phyloP scores from a whole-genome alignment of 208 protist species.

The Tritrichomonas musculus region DNA sequence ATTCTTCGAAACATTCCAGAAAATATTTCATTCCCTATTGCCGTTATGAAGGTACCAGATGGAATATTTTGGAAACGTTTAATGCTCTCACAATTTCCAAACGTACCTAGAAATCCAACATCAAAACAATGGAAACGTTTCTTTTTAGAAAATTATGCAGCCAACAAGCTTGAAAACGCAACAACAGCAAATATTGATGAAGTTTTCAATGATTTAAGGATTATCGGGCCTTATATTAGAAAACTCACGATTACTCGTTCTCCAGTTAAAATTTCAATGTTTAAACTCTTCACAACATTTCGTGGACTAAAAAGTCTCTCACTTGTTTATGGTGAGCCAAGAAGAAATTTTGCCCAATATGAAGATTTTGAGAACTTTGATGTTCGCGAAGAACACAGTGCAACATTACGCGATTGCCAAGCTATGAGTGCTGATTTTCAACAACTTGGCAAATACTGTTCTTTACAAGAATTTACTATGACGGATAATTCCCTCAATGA shows the following conservation, averaged over 20 bases:
- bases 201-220: not conserved
- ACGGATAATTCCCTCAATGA: slow-evolving; percentile 6
- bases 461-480: not conserved
- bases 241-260: not conserved
- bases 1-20: not conserved
- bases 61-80: slow-evolving; percentile 21
- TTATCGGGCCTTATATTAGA: not conserved
- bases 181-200: not conserved
- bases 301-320: not conserved
- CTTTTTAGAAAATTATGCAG: not conserved
- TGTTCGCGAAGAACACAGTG: not conserved
- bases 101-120: not conserved
- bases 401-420: not conserved
- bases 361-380: slow-evolving; percentile 25
- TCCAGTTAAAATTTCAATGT: not conserved
- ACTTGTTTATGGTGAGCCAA: not conserved
- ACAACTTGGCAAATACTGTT: not conserved
- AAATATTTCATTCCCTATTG: not conserved
- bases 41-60: slow-evolving; percentile 27
- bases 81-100: not conserved
- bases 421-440: not conserved
- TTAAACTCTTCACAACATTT: not conserved
- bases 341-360: slow-evolving; percentile 7
- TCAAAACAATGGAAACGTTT: not conserved
- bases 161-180: not conserved